phyloP scores from a whole-genome alignment of 306 rosid species.

The Fagus sylvatica region DNA sequence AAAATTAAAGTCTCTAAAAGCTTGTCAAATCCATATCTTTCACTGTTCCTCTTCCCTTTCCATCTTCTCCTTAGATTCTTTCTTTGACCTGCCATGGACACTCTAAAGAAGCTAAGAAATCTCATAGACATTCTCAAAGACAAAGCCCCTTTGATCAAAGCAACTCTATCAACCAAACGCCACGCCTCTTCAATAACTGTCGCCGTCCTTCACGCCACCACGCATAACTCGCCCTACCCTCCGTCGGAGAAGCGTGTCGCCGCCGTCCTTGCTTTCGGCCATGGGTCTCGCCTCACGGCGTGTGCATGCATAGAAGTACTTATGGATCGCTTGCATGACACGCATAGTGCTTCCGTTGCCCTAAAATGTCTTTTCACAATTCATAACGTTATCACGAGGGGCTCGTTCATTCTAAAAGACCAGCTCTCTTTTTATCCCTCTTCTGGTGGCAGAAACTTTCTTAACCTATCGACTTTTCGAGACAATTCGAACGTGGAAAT shows the following conservation, averaged over 20 bases:
- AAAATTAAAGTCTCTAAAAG: no score
- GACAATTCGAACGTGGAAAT: conserved; percentile 51
- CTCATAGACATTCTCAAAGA: conserved; percentile 59
- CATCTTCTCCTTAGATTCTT: no score
- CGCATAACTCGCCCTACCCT: conserved; percentile 47
- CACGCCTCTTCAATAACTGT: conserved; percentile 43
- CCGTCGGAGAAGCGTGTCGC: conserved; percentile 52
- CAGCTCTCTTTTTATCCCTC: conserved; percentile 54
- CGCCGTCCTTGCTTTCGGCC: conserved; percentile 46
- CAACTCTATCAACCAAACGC: conserved; percentile 50
- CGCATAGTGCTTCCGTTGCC: conserved; percentile 67
- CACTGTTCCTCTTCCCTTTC: no score
- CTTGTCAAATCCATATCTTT: no score
- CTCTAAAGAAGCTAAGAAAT: conserved; percentile 36
- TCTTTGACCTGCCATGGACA: conserved; percentile 33
- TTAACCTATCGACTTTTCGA: conserved; percentile 60
- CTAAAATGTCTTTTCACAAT: conserved; percentile 73
- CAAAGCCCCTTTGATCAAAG: conserved; percentile 60
- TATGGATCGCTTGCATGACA: conserved; percentile 71
- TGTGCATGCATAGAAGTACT: conserved; percentile 57
- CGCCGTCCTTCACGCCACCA: conserved; percentile 75
- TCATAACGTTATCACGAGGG: conserved; percentile 48
- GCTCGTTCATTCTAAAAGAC: conserved; percentile 54
- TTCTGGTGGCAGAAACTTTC: conserved; percentile 67
- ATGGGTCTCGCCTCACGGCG: conserved; percentile 35